Conservation (phyloP, 768 basidiomycete genomes). For the Agrocybe chaxingu region DNA sequence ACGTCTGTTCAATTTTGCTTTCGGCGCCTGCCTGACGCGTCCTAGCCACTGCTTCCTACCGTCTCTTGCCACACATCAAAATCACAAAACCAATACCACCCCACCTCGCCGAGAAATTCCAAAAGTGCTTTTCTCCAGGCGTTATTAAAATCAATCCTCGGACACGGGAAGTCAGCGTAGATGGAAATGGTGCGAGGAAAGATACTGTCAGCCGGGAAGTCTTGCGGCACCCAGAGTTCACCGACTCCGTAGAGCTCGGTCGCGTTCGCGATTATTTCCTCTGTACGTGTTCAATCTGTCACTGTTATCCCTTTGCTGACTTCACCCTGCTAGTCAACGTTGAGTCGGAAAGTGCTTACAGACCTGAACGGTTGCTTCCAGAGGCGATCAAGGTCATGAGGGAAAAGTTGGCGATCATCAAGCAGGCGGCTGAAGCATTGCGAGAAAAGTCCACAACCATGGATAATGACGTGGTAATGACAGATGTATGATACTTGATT, state of each 20-base stretch:
- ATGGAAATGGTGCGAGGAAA: slow-evolving; percentile 63
- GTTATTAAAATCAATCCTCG: slow-evolving; percentile 63
- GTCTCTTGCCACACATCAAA: slow-evolving; percentile 83
- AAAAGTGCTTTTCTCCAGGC: slow-evolving; percentile 82
- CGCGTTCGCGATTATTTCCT: slow-evolving; percentile 91
- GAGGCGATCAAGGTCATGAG: slow-evolving; percentile 83
- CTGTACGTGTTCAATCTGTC: slow-evolving; percentile 49
- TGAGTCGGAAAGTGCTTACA: slow-evolving; percentile 88
- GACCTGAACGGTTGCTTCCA: slow-evolving; percentile 76
- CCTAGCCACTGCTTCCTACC: slow-evolving; percentile 91
- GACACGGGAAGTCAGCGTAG: slow-evolving; percentile 60
- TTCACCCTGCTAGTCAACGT: slow-evolving; percentile 61
- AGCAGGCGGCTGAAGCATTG: slow-evolving; percentile 56
- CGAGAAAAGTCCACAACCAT: slow-evolving; percentile 33
- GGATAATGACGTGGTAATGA: slow-evolving; percentile 55
- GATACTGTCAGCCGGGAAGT: slow-evolving; percentile 94
- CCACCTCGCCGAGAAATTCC: slow-evolving; percentile 77
- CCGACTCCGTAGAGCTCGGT: slow-evolving; percentile 75
- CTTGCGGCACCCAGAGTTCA: slow-evolving; percentile 87
- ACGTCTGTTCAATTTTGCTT: slow-evolving; percentile 19
- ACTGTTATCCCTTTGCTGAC: not conserved
- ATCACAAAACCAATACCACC: slow-evolving; percentile 74
- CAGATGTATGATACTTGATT: slow-evolving; percentile 6
- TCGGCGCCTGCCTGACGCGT: not conserved
- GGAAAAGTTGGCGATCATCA: slow-evolving; percentile 64